Evolutionary conservation across 1,139 yeast genomes (phyloP).

Genomic region (Scheffersomyces cryptocercus): DNA sequence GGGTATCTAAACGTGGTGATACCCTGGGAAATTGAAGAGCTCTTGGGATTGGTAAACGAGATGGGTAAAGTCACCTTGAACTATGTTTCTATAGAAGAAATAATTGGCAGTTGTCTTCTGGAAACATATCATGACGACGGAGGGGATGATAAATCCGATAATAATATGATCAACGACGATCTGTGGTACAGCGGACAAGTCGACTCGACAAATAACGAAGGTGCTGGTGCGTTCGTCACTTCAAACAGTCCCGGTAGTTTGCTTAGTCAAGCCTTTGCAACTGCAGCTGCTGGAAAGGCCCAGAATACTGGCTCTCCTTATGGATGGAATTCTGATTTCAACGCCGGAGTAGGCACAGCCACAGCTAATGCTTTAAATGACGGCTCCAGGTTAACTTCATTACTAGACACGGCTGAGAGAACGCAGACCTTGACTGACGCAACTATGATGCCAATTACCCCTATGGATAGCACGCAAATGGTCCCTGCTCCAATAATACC

Average conservation of each 20-base stretch:
- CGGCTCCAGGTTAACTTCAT: background rate
- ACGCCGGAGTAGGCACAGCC: background rate
- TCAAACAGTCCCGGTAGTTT: background rate
- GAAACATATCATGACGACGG: slow-evolving; percentile 24
- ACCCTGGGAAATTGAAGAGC: slow-evolving; percentile 60
- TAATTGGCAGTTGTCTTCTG: slow-evolving; percentile 61
- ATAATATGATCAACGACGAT: background rate
- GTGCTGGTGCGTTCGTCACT: background rate
- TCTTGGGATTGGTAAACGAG: slow-evolving; percentile 59
- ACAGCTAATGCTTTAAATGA: background rate
- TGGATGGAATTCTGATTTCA: background rate
- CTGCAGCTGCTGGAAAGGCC: background rate
- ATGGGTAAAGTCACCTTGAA: slow-evolving; percentile 53
- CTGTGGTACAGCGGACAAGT: background rate
- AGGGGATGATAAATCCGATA: background rate
- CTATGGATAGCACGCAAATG: background rate
- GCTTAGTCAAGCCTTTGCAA: background rate
- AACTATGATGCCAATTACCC: background rate
- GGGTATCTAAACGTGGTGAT: slow-evolving; percentile 46
- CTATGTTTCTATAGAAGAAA: slow-evolving; percentile 63
- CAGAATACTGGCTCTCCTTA: background rate
- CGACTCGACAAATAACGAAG: background rate
- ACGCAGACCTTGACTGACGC: background rate
- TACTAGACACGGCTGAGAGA: background rate
- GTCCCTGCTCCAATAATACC: background rate